These are phyloP conservation scores for Globisporangium yorkense DNA, from an alignment of 352 stramenopile genomes.

Conservation along the genomic window DNA sequence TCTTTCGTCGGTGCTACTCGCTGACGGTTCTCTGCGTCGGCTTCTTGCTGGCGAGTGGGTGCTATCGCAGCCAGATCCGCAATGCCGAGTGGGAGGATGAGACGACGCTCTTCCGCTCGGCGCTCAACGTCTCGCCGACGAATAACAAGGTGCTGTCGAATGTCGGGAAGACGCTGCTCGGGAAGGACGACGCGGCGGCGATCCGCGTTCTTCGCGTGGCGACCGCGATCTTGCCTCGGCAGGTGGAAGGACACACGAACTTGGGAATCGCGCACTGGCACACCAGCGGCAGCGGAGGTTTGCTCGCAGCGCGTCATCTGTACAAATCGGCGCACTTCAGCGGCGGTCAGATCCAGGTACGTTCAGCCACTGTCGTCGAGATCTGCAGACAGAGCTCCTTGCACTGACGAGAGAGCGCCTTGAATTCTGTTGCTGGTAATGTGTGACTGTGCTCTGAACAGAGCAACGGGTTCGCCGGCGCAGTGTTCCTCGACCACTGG, in stretches of 20 bases:
- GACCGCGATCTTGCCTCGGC: constrained; percentile 29
- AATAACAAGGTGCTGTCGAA: constrained; percentile 82
- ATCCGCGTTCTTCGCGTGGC: constrained; percentile 31
- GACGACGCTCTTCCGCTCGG: constrained; percentile 45
- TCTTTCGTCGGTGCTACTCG: constrained; percentile 5
- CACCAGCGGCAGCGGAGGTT: constrained; percentile 2
- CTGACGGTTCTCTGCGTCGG: constrained; percentile 12
- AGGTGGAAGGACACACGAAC: constrained; percentile 57
- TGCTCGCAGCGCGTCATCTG: constrained; percentile 49
- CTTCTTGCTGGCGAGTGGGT: constrained; percentile 27
- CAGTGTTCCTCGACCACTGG: constrained; percentile 30
- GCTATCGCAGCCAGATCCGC: constrained; percentile 34
- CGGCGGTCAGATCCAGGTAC: constrained; percentile 12
- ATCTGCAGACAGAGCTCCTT: background rate
- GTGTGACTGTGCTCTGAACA: background rate
- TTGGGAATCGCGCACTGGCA: constrained; percentile 36
- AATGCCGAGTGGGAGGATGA: constrained; percentile 70
- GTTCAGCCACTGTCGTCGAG: background rate
- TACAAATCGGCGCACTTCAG: constrained; percentile 32
- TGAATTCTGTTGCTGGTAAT: background rate
- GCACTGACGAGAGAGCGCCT: background rate
- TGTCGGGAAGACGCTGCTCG: constrained; percentile 54
- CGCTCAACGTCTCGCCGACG: constrained; percentile 42
- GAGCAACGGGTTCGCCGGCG: constrained; percentile 34
- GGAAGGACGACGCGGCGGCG: constrained; percentile 27